A percentile compares a stretch with the other conserved stretches of the same genome.
phyloP scores from a whole-genome alignment of 768 basidiomycete species.

The Tricholoma saponaceum region DNA sequence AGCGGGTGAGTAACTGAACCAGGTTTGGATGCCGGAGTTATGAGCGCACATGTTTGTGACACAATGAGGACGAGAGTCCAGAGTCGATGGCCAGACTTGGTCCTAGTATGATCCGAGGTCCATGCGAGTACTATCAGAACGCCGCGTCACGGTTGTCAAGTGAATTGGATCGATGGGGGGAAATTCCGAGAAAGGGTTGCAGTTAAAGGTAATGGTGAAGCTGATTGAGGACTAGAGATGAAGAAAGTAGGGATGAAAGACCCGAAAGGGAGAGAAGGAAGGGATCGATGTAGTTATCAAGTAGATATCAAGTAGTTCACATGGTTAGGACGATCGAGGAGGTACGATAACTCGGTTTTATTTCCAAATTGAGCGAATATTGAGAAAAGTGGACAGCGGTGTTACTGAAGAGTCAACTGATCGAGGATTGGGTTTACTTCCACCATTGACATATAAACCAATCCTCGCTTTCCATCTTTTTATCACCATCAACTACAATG shows the following conservation, averaged over 20 bases:
- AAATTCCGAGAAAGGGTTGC: too few relatives aligned
- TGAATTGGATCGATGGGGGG: not conserved
- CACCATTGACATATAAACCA: not conserved
- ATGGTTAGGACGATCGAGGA: not conserved
- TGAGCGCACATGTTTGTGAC: too few relatives aligned
- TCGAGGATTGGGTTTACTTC: not conserved
- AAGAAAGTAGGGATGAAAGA: not conserved
- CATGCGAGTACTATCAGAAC: not conserved
- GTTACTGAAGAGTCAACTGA: not conserved
- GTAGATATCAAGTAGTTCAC: too few relatives aligned
- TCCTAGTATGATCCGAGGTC: too few relatives aligned
- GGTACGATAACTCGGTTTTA: not conserved
- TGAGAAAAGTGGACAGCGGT: not conserved
- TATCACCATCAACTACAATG: constrained; percentile 29
- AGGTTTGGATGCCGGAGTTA: too few relatives aligned
- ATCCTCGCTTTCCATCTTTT: not conserved
- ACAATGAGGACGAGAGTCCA: too few relatives aligned
- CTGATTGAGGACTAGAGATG: not conserved
- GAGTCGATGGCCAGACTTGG: too few relatives aligned
- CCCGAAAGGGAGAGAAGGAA: not conserved
- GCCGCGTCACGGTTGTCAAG: not conserved
- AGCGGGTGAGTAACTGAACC: too few relatives aligned
- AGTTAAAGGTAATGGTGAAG: not conserved
- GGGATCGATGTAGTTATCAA: not conserved
- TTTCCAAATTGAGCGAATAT: not conserved